A percentile compares a stretch with the other conserved stretches of the same genome.
These are phyloP conservation scores for Arthrinium phaeospermum DNA, from an alignment of 2,329 filamentous ascomycete genomes.

Conservation along the genomic window DNA sequence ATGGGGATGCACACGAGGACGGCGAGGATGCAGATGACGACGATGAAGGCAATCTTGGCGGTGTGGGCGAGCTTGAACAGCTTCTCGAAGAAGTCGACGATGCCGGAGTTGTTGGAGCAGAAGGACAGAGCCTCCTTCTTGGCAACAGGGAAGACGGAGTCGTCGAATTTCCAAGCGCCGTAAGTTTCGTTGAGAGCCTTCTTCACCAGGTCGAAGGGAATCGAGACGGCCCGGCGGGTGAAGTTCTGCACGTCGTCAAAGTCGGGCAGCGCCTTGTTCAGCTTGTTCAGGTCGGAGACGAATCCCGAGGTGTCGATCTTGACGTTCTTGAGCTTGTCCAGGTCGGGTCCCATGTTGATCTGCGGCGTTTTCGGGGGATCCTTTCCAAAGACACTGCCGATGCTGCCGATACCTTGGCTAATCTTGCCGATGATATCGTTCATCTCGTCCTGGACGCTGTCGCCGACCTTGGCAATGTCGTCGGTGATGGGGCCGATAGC, in stretches of 20 bases:
- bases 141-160: constrained; percentile 79
- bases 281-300: constrained; percentile 69
- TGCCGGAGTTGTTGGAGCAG: constrained; percentile 83
- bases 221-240: constrained; percentile 73
- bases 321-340: constrained; percentile 72
- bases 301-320: constrained; percentile 71
- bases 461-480: constrained; percentile 55
- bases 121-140: constrained; percentile 83
- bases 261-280: constrained; percentile 81
- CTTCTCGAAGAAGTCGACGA: constrained; percentile 82
- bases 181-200: constrained; percentile 73
- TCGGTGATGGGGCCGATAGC: constrained; percentile 48
- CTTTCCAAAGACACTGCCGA: not conserved
- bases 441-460: constrained; percentile 61
- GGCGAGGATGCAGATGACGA: constrained; percentile 74
- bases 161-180: constrained; percentile 78
- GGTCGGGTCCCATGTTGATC: constrained; percentile 64
- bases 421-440: constrained; percentile 55
- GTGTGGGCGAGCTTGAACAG: constrained; percentile 70
- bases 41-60: constrained; percentile 77
- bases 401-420: constrained; percentile 50
- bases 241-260: constrained; percentile 86
- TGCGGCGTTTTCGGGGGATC: constrained; percentile 34
- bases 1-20: constrained; percentile 77
- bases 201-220: constrained; percentile 84